Conservation (phyloP, 2,329 filamentous ascomycete species). For the Exophiala xenobiotica region DNA sequence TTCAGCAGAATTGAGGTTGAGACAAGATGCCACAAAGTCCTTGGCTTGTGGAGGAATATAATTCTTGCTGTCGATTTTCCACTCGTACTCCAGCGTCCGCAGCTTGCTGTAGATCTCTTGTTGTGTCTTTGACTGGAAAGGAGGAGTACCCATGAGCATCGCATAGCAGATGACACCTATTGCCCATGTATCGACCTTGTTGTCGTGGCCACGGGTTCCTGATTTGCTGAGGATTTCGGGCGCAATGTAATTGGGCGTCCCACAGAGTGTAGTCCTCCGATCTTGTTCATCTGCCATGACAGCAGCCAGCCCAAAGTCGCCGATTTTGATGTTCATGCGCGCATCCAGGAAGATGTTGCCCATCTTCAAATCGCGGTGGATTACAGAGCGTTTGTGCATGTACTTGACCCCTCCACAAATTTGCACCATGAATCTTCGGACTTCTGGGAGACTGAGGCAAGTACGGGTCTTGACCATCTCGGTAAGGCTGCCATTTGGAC, state of each 20-base stretch:
- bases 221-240: conserved; percentile 94
- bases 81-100: conserved; percentile 48
- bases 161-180: conserved; percentile 95
- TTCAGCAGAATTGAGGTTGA: conserved; percentile 50
- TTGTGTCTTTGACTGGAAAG: conserved; percentile 76
- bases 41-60: conserved; percentile 52
- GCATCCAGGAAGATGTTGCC: conserved; percentile 95
- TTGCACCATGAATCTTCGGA: conserved; percentile 89
- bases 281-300: conserved; percentile 89
- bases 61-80: conserved; percentile 49
- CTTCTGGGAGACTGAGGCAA: conserved; percentile 88
- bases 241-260: conserved; percentile 97
- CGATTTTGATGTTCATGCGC: conserved; percentile 96
- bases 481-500: conserved; percentile 93
- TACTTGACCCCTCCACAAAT: conserved; percentile 98
- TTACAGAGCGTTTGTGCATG: conserved; percentile 91
- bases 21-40: conserved; percentile 46
- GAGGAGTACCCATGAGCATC: conserved; percentile 92
- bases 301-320: conserved; percentile 93
- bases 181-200: conserved; percentile 98
- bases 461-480: conserved; percentile 95
- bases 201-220: conserved; percentile 75
- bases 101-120: conserved; percentile 54
- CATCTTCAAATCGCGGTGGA: conserved; percentile 96
- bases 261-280: conserved; percentile 90